These are phyloP conservation scores for Cubamyces lactineus DNA, from an alignment of 768 basidiomycete species.

Conservation along the genomic window DNA sequence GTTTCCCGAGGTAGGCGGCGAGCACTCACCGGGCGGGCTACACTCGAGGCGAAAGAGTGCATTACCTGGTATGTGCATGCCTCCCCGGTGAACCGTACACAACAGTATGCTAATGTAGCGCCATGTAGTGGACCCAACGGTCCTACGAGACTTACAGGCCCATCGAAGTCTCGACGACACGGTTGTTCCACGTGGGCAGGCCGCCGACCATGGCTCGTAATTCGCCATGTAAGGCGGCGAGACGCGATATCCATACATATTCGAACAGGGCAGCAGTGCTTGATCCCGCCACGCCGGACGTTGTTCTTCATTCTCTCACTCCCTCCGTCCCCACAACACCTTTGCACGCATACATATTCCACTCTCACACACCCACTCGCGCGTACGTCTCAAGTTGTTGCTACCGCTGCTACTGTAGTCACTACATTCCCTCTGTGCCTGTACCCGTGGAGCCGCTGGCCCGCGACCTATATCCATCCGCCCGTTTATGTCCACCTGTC, in stretches of 20 bases:
- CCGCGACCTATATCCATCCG: constrained; percentile 21
- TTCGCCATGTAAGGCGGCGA: neutral
- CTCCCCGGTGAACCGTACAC: constrained; percentile 7
- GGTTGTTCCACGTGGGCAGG: constrained; percentile 20
- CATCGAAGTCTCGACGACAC: constrained; percentile 77
- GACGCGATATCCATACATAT: constrained; percentile 17
- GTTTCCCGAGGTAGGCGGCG: constrained; percentile 68
- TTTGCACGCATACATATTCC: constrained; percentile 21
- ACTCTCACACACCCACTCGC: constrained; percentile 9
- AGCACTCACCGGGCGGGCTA: constrained; percentile 62
- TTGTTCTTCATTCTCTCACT: constrained; percentile 10
- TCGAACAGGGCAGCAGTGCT: constrained; percentile 24
- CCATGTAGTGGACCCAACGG: constrained; percentile 78
- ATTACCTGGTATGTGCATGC: constrained; percentile 24
- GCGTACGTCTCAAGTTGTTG: constrained; percentile 11
- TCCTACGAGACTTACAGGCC: constrained; percentile 84
- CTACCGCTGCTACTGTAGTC: constrained; percentile 14
- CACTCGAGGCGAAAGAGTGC: constrained; percentile 96
- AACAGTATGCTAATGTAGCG: neutral
- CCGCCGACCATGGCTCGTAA: constrained; percentile 9
- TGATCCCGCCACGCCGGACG: constrained; percentile 23
- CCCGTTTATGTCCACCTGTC: constrained; percentile 6
- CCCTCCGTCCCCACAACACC: neutral
- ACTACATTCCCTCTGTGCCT: constrained; percentile 16
- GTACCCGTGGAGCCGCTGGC: constrained; percentile 10